Evolutionary conservation across 192 early-diverging fungal genomes (phyloP).

Genomic region (Jimgerdemannia lactiflua): DNA sequence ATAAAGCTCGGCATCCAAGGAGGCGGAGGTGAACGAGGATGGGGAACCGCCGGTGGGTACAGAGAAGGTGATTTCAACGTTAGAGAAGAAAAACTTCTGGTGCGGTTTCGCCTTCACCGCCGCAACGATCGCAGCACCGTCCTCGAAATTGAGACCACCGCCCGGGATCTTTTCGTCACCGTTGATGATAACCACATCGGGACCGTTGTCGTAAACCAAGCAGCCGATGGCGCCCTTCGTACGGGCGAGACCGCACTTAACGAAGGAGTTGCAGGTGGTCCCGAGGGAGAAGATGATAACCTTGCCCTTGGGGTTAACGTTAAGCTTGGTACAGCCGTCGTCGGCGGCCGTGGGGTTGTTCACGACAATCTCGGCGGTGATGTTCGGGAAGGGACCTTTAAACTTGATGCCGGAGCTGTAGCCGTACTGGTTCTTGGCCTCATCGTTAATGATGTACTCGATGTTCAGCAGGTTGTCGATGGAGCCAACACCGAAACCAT

Average conservation of each 20-base stretch:
- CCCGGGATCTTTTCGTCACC: not conserved
- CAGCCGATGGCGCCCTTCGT: not conserved
- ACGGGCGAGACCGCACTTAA: not conserved
- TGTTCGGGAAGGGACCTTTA: not conserved
- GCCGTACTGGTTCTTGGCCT: not conserved
- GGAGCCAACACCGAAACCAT: constrained; percentile 47
- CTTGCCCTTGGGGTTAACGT: not conserved
- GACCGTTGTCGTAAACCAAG: not conserved
- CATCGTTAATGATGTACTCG: not conserved
- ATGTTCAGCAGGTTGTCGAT: constrained; percentile 14
- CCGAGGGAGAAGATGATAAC: not conserved
- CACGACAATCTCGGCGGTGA: not conserved
- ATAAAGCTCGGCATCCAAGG: constrained; percentile 56
- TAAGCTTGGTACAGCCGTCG: not conserved
- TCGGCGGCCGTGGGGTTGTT: not conserved
- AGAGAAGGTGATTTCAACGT: not conserved
- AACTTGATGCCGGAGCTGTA: not conserved
- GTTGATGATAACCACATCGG: not conserved
- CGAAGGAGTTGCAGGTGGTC: not conserved
- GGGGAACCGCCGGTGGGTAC: constrained; percentile 47
- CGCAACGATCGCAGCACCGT: too few relatives aligned
- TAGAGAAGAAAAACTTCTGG: not conserved
- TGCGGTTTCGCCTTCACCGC: not conserved
- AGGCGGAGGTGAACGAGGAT: constrained; percentile 66
- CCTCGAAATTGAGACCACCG: not conserved